A percentile compares a stretch with the other conserved stretches of the same genome.
Evolutionary conservation across 2,329 filamentous ascomycete genomes (phyloP).

Genomic region (Monilinia laxa): DNA sequence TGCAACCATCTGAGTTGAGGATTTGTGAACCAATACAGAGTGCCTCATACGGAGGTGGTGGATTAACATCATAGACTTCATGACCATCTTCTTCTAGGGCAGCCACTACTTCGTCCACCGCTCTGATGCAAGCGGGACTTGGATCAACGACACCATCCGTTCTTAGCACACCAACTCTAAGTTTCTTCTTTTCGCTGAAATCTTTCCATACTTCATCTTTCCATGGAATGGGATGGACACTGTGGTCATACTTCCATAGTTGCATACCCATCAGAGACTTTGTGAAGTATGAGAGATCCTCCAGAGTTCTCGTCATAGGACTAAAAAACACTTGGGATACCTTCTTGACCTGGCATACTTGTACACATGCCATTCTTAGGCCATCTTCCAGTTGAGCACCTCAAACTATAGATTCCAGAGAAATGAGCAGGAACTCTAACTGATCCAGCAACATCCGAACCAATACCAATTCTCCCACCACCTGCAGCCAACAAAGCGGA

Average conservation of each 20-base stretch:
- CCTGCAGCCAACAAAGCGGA: slow-evolving; percentile 76
- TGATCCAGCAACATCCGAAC: slow-evolving; percentile 83
- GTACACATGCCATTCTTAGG: slow-evolving; percentile 81
- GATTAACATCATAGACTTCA: slow-evolving; percentile 64
- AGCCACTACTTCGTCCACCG: slow-evolving; percentile 66
- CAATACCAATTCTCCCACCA: slow-evolving; percentile 82
- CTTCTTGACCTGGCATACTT: slow-evolving; percentile 90
- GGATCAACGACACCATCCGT: slow-evolving; percentile 84
- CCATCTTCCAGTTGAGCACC: slow-evolving; percentile 88
- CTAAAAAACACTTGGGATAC: slow-evolving; percentile 87
- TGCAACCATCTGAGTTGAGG: slow-evolving; percentile 80
- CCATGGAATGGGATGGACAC: slow-evolving; percentile 84
- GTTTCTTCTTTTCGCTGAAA: slow-evolving; percentile 58
- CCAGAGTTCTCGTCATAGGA: slow-evolving; percentile 84
- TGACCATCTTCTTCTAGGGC: slow-evolving; percentile 73
- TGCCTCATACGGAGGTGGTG: slow-evolving; percentile 71
- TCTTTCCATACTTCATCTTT: slow-evolving; percentile 59
- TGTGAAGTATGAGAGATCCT: slow-evolving; percentile 83
- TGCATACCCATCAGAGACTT: slow-evolving; percentile 74
- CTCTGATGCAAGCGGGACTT: slow-evolving; percentile 77
- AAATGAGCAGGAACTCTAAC: slow-evolving; percentile 87
- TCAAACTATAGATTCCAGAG: slow-evolving; percentile 81
- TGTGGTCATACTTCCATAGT: slow-evolving; percentile 87
- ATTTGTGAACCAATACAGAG: slow-evolving; percentile 76
- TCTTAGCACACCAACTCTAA: slow-evolving; percentile 74